Conservation (phyloP, 257 asterid species). For the Capsicum chinense region DNA sequence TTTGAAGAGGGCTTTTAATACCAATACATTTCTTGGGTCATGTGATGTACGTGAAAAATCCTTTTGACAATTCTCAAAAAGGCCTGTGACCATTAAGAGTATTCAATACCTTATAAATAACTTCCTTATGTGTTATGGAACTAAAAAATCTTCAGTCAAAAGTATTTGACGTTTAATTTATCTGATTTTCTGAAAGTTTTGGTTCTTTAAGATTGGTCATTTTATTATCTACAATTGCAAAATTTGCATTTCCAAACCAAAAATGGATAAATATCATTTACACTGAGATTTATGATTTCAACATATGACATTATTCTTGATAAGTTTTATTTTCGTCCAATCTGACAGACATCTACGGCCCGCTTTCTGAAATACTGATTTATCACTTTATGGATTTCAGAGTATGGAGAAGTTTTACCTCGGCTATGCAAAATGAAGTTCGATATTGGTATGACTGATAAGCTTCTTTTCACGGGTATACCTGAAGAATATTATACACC, state of each 20-base stretch:
- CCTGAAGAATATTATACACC: conserved; percentile 31
- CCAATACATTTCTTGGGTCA: neutral
- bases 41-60: neutral
- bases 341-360: neutral
- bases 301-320: too few relatives aligned
- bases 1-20: neutral
- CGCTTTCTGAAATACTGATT: neutral
- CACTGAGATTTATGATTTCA: neutral
- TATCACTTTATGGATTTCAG: neutral
- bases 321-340: too few relatives aligned
- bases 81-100: too few relatives aligned
- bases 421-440: conserved; percentile 38
- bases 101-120: too few relatives aligned
- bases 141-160: too few relatives aligned
- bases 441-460: conserved; percentile 36
- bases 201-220: neutral
- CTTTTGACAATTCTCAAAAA: neutral
- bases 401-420: conserved; percentile 38
- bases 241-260: neutral
- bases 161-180: too few relatives aligned
- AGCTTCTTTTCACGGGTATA: conserved; percentile 25
- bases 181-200: too few relatives aligned
- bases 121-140: too few relatives aligned
- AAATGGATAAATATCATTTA: neutral
- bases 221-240: neutral